Evolutionary conservation across 345 rosid species (phyloP), one percentile per base, ranked within the genome.

Genomic region (Odontarrhena argentea): DNA sequence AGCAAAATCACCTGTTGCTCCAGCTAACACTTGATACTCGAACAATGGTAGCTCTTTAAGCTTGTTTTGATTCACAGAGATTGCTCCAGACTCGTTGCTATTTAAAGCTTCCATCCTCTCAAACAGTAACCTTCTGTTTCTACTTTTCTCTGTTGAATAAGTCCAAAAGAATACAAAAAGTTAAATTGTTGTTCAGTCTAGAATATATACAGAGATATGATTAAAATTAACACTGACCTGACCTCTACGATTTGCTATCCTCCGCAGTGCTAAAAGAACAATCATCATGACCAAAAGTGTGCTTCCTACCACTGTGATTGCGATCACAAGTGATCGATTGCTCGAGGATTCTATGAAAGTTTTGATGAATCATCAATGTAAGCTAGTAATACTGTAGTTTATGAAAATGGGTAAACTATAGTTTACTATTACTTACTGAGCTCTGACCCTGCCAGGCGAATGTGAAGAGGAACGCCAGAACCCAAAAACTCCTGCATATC

Each of bases 401-500:
- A 32, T 18, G 43, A 14, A 14, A 18, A 28, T 12, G 35, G 28
- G 18, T 7, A 51, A 3, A 18, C 47, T 9, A 37, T 28, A 5
- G 52, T 46, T 34, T 9, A 22, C 14, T 38, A 24, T 6, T 50
- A 55, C 50, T 44, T 63, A 80, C 82, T 76, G 2, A 80, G 54
- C 53, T 83, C 87, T 13, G 86, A 74, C 63, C 30, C 12, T 22
- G 78, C 70, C 0, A 81, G 25, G 41, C 81, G 85, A 34, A 85
- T 53, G 41, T 62, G 51, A 2, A 80, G 76, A 63, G 79, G 53
- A 13, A 24, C 32, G 2, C 86, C 87, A 0, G 57, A n/a, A 0
- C 2, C 11, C 6, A 54, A 35, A 6, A 75, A 75, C 36, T 71
- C 60, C 41, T 68, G 79, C 22, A 68, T 35, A 43, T 86, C 86